phyloP scores from a whole-genome alignment of 2,329 filamentous ascomycete genomes.

The Phialocephala sp. region DNA sequence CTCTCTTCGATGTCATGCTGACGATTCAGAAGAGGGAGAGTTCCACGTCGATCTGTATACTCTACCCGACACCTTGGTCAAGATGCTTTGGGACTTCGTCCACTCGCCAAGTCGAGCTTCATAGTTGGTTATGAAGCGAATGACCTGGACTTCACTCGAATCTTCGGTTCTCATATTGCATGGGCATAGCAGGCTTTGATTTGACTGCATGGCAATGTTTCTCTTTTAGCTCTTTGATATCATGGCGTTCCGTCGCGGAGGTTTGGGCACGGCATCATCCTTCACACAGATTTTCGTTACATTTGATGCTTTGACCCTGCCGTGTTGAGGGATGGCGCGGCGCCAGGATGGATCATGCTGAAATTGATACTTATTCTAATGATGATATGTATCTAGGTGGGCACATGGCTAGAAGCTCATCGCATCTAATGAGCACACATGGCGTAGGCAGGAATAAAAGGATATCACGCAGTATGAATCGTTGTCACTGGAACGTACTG shows the following conservation, averaged over 20 bases:
- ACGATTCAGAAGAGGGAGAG: slow-evolving; percentile 73
- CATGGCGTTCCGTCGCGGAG: slow-evolving; percentile 18
- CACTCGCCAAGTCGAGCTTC: slow-evolving; percentile 13
- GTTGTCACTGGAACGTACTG: slow-evolving; percentile 8
- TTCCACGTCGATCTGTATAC: slow-evolving; percentile 99
- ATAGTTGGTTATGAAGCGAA: background rate
- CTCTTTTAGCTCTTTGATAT: slow-evolving; percentile 16
- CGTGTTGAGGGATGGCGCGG: background rate
- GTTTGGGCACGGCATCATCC: slow-evolving; percentile 7
- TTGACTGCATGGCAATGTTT: slow-evolving; percentile 12
- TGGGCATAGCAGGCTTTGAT: slow-evolving; percentile 21
- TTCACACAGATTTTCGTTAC: background rate
- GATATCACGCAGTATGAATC: slow-evolving; percentile 8
- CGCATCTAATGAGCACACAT: slow-evolving; percentile 8
- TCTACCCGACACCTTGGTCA: slow-evolving; percentile 86
- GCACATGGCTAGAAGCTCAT: background rate
- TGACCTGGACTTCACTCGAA: background rate
- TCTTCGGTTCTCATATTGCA: slow-evolving; percentile 3
- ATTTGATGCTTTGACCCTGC: background rate
- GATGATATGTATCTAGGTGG: slow-evolving; percentile 19
- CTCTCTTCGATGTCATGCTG: slow-evolving; percentile 8
- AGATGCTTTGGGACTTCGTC: slow-evolving; percentile 93
- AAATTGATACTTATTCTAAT: slow-evolving; percentile 3
- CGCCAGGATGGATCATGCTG: background rate
- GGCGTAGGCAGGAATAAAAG: slow-evolving; percentile 4